A percentile compares a stretch with the other conserved stretches of the same genome.
Evolutionary conservation across 768 basidiomycete genomes (phyloP).

Genomic region (Boletus rufocinnamomeus): DNA sequence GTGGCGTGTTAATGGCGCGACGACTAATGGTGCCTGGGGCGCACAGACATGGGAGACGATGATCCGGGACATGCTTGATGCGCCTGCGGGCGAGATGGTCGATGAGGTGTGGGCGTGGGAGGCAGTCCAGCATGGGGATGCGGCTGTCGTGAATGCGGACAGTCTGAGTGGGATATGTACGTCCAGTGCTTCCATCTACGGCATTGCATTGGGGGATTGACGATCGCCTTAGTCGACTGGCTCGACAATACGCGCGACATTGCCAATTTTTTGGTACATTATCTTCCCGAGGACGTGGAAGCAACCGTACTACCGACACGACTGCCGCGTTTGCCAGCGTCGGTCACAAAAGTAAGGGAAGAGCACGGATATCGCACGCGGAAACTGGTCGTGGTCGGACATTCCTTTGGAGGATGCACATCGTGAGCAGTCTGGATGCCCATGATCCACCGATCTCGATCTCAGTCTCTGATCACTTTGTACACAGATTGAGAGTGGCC

Average conservation of each 20-base stretch:
- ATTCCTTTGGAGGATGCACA: conserved; percentile 83
- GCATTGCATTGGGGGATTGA: not conserved
- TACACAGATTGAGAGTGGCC: conserved; percentile 61
- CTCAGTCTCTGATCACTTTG: not conserved
- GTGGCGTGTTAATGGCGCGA: not conserved
- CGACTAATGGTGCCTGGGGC: not conserved
- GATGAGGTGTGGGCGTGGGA: conserved; percentile 85
- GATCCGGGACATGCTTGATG: conserved; percentile 52
- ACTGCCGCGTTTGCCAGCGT: conserved; percentile 48
- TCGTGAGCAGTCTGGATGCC: conserved; percentile 47
- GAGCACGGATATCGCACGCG: conserved; percentile 51
- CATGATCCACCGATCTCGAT: not conserved
- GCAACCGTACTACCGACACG: conserved; percentile 48
- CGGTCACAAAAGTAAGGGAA: conserved; percentile 45
- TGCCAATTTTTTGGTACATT: conserved; percentile 69
- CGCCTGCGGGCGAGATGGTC: conserved; percentile 43
- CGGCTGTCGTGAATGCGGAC: conserved; percentile 67
- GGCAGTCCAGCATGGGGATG: conserved; percentile 81
- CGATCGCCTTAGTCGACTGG: conserved; percentile 63
- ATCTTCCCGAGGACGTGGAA: conserved; percentile 51
- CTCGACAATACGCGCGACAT: conserved; percentile 76
- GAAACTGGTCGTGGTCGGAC: conserved; percentile 70
- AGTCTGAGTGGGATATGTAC: conserved; percentile 60
- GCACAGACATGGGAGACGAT: conserved; percentile 79
- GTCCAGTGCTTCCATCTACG: conserved; percentile 25